Evolutionary conservation across 768 basidiomycete species (phyloP), one percentile per base, ranked within the genome.

Genomic region (Lactarius sp.): DNA sequence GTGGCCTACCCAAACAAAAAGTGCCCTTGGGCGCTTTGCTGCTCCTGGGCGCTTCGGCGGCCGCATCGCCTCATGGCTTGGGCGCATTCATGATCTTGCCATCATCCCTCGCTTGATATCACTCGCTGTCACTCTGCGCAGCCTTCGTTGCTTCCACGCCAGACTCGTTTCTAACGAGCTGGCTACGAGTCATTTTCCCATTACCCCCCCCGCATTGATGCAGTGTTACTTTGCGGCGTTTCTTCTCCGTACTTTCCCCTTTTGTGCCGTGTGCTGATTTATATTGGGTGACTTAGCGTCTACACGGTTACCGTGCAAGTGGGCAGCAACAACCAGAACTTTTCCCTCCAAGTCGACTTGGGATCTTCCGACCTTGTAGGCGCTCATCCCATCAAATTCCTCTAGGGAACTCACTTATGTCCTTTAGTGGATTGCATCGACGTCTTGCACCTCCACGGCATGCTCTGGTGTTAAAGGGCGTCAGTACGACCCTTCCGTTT

Each of bases 321-420:
- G 27, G 88, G 90, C 12, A 58, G 72, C 7, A 73, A 71, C 9
- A 70, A 70, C 37, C 80, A 87, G 60, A 79, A 78, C 27, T 73
- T 87, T 27, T 84, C 81, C 6, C 74, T 92, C 2, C 89, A 91
- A 70, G 80, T 92, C 42, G 90, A 93, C 69, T 90, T 87, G 0
- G 91, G 91, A 34, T 92, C 91, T 0, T 88, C 88, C 0, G 90
- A 93, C 75, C 77, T 90, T 31, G 89, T 90, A 62, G 68, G 83
- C 13, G 77, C 37, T 44, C 31, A 42, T 4, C 52, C 36, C 20
- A 63, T 59, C 52, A 41, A 59, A 27, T 10, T 6, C n/a, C 44
- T 20, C 9, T 16, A 52, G 54, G 54, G 57, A 49, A 44, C 64
- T 36, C 54, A 33, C 56, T n/a, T 57, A 6, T 34, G 22, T 39